Evolutionary conservation across 2,329 filamentous ascomycete genomes (phyloP), one percentile per base, ranked within the genome.

Genomic region (Aspergillus texensis): DNA sequence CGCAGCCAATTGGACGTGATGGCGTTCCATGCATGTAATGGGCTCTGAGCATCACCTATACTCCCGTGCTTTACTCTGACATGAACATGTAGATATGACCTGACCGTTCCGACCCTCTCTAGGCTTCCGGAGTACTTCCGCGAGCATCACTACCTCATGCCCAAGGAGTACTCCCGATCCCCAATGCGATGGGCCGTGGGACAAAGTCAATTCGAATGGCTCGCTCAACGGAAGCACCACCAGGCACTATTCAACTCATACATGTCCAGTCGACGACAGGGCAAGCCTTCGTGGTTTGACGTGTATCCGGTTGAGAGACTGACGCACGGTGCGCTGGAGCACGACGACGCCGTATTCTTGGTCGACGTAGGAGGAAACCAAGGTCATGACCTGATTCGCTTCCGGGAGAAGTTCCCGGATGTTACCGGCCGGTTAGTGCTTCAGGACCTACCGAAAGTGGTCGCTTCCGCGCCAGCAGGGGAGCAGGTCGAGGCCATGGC

Each of bases 341-440:
- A 60, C 6, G 64, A 71, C 5, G 72, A 76, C 8, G 74, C 71
- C 0, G 70, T 72, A 2, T 73, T 80, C 8, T 59, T 82, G 3
- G 78, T 82, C 14, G 80, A 82, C 39, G 68, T 82, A 2, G 80
- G 80, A 8, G 80, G 80, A 0, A 77, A 76, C 54, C 72, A 78
- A 34, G 80, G 80, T 0, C 73, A 80, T 50, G 79, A 82, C 45
- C 64, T 78, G 6, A 60, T 67, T 6, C 68, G 65, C 3, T 71
- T 82, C 26, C 68, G 75, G 1, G 62, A 74, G 8, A 70, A 69
- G 43, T 71, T 77, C 36, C 71, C 74, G 2, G 63, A 77, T 46
- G 54, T 78, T 2, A 75, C 74, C 0, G 78, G 76, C 0, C 71
- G 68, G 5, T 53, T 82, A 6, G 66, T 82, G 2, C 66, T 82